These are phyloP conservation scores for Geotrichum histeridarum DNA, from an alignment of 1,139 yeast species.

Conservation along the genomic window DNA sequence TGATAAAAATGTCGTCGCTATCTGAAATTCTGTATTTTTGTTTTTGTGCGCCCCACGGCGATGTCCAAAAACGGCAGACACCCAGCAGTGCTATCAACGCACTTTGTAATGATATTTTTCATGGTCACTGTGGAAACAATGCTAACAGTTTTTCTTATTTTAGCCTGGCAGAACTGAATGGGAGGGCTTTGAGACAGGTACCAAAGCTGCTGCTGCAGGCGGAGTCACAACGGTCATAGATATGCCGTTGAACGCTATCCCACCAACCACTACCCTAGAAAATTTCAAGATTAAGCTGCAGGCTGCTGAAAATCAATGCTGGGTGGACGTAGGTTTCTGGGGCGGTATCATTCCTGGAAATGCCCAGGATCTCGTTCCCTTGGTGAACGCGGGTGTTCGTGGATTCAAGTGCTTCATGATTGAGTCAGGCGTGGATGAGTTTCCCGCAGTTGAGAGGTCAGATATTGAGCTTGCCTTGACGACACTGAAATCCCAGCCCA, in stretches of 20 bases:
- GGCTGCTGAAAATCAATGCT: conserved; percentile 76
- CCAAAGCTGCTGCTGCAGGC: conserved; percentile 87
- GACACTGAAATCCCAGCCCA: conserved; percentile 55
- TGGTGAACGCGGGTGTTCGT: conserved; percentile 77
- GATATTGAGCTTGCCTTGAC: conserved; percentile 65
- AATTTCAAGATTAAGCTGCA: conserved; percentile 67
- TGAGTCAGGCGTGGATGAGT: conserved; percentile 90
- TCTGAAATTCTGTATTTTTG: background rate
- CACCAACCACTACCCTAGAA: conserved; percentile 82
- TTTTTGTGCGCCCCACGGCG: background rate
- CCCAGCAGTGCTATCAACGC: background rate
- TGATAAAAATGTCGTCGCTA: too few species aligned
- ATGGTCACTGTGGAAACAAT: background rate
- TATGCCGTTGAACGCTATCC: conserved; percentile 94
- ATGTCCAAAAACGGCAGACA: background rate
- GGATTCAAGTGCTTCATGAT: conserved; percentile 90
- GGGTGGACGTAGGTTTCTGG: conserved; percentile 96
- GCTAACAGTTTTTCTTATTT: background rate
- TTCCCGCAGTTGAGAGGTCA: conserved; percentile 66
- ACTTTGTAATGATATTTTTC: background rate
- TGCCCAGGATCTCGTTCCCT: conserved; percentile 57
- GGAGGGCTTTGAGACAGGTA: conserved; percentile 94
- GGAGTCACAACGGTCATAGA: conserved; percentile 95
- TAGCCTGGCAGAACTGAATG: conserved; percentile 86
- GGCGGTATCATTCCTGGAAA: conserved; percentile 88